phyloP scores from a whole-genome alignment of 2,329 filamentous ascomycete genomes.

The Fusarium goolgardi region DNA sequence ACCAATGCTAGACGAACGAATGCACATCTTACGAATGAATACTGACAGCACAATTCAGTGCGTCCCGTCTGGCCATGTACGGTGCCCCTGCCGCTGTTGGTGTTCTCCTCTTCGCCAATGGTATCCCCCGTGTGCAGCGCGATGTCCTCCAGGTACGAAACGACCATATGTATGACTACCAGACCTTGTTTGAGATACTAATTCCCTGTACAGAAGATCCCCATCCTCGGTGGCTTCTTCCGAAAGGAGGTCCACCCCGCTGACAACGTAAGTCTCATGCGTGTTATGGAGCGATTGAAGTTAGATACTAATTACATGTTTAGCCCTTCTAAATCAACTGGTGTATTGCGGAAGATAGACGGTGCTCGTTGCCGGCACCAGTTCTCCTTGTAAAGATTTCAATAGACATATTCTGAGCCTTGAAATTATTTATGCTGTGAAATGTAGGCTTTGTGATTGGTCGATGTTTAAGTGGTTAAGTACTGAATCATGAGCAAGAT shows the following conservation, averaged over 20 bases:
- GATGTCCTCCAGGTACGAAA: slow-evolving; percentile 68
- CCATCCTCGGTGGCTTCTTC: slow-evolving; percentile 64
- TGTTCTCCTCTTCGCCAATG: slow-evolving; percentile 70
- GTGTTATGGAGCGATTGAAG: neutral
- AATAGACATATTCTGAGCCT: slow-evolving; percentile 50
- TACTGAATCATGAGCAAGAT: neutral
- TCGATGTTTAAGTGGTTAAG: neutral
- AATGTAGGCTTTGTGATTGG: slow-evolving; percentile 46
- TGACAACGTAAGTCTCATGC: slow-evolving; percentile 67
- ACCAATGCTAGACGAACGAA: neutral
- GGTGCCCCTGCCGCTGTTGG: slow-evolving; percentile 68
- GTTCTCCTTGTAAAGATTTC: slow-evolving; percentile 54
- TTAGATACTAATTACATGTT: slow-evolving; percentile 38
- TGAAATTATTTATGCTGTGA: slow-evolving; percentile 42
- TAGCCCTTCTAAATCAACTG: slow-evolving; percentile 57
- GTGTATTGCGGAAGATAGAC: slow-evolving; percentile 46
- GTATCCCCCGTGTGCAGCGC: slow-evolving; percentile 68
- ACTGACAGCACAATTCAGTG: slow-evolving; percentile 55
- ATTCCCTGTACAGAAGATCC: slow-evolving; percentile 62
- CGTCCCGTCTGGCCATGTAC: slow-evolving; percentile 64
- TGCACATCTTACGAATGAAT: neutral
- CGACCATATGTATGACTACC: fast-evolving
- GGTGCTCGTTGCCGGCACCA: slow-evolving; percentile 45
- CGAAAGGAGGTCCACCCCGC: slow-evolving; percentile 66
- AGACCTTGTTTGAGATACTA: slow-evolving; percentile 24